phyloP scores from a whole-genome alignment of 1,284 basidiomycete species.

The Golubevia pallescens region DNA sequence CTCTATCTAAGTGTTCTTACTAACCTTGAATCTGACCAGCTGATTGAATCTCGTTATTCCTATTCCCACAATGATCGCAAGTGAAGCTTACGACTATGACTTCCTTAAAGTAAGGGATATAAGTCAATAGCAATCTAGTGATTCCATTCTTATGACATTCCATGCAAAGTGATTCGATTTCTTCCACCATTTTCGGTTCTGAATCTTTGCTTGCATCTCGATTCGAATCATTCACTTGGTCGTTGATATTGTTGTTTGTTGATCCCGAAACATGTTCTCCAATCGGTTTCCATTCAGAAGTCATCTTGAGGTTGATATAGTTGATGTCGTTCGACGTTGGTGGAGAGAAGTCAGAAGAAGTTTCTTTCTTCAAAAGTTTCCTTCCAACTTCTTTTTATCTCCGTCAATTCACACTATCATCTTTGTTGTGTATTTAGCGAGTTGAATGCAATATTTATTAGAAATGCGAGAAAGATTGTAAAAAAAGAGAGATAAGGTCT shows the following conservation, averaged over 20 bases:
- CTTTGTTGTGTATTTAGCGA: neutral
- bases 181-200: constrained; percentile 48
- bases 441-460: neutral
- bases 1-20: constrained; percentile 31
- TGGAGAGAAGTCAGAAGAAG: too few species aligned
- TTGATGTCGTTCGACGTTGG: too few species aligned
- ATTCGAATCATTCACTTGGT: neutral
- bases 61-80: constrained; percentile 87
- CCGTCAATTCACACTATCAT: too few species aligned
- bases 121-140: constrained; percentile 88
- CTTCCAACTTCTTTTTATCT: too few species aligned
- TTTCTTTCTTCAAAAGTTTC: too few species aligned
- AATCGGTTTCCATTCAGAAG: too few species aligned
- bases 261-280: too few species aligned
- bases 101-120: constrained; percentile 94
- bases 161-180: constrained; percentile 91
- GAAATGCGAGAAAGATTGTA: neutral
- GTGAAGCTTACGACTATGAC: constrained; percentile 95
- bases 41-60: constrained; percentile 93
- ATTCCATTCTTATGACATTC: constrained; percentile 74
- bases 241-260: too few species aligned
- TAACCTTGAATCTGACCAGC: constrained; percentile 85
- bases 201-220: neutral
- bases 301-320: too few species aligned
- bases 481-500: neutral